Base-by-base conservation (phyloP, 2,329 filamentous ascomycete species). In the Fusarium marasasianum region DNA sequence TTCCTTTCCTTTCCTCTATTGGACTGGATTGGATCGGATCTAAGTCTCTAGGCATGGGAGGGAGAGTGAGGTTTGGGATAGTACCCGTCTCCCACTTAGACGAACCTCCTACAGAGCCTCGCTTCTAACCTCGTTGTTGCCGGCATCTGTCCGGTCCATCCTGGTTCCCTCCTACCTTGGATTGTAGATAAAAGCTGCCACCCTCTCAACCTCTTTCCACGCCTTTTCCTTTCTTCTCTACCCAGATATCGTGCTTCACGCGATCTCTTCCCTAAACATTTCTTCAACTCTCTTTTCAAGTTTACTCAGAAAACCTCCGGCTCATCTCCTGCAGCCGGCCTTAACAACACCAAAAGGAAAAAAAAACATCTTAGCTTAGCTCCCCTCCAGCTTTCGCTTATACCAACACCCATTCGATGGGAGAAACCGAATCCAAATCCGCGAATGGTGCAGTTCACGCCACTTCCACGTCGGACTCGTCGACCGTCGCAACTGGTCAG, bases 361-460 rank as follows among this genome's bases (percentile, higher is more conserved):
- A 35, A n/a, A 51, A 35, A 35, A 37, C 15, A 63, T 53, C 66
- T 26, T 55, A 41, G 51, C 26, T 26, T 24, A 63, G 47, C 61
- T 59, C 55, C 33, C 47, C 43, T 56, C 59, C 65, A 64, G 68
- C 66, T 65, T 72, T 77, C 66, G 56, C 74, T 72, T 72, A 72
- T 48, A 71, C 71, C 78, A 76, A 82, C 79, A 80, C 74, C 76
- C 80, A 75, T 83, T 84, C 82, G 82, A 84, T 84, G 82, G 81
- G 82, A 83, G 81, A 82, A 82, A 79, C 81, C 78, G 79, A 80
- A 73, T 72, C 74, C 66, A 78, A 77, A 66, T 76, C 80, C 80
- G 81, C 81, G 81, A 83, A 84, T 83, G 82, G 82, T 83, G 82
- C 82, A 81, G 71, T 79, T 79, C 80, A 83, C 80, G 77, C 81